Evolutionary conservation across 495 filamentous ascomycete species (phyloP).

Genomic region (Massariosphaeria phaeospora): DNA sequence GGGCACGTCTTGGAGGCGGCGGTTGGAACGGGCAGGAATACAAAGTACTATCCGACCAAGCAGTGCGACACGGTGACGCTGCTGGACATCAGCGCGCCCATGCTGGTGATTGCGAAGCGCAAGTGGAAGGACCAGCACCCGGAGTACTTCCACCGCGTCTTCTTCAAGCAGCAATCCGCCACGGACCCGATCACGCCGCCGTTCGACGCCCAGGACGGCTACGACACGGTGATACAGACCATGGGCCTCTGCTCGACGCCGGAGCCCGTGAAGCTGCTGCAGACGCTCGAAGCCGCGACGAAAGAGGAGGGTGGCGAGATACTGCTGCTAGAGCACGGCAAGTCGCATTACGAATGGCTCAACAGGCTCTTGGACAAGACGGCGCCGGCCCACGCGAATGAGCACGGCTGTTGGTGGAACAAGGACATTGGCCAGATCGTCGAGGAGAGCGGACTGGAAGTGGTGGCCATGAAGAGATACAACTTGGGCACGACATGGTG

Average conservation of each 20-base stretch:
- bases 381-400: slow-evolving; percentile 71
- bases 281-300: slow-evolving; percentile 50
- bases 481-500: slow-evolving; percentile 77
- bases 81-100: slow-evolving; percentile 58
- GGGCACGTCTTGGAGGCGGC: slow-evolving; percentile 87
- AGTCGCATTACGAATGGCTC: slow-evolving; percentile 68
- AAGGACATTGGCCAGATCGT: slow-evolving; percentile 80
- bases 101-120: slow-evolving; percentile 57
- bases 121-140: slow-evolving; percentile 54
- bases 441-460: slow-evolving; percentile 71
- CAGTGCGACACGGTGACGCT: slow-evolving; percentile 52
- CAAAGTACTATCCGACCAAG: slow-evolving; percentile 61
- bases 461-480: slow-evolving; percentile 60
- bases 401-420: slow-evolving; percentile 97
- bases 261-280: slow-evolving; percentile 64
- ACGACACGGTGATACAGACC: slow-evolving; percentile 85
- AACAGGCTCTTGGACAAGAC: slow-evolving; percentile 73
- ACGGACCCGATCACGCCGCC: slow-evolving; percentile 36
- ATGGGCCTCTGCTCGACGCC: slow-evolving; percentile 88
- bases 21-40: slow-evolving; percentile 86
- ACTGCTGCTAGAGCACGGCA: slow-evolving; percentile 86
- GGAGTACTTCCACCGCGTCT: slow-evolving; percentile 42
- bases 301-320: slow-evolving; percentile 61
- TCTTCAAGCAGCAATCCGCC: slow-evolving; percentile 44
- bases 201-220: slow-evolving; percentile 41